A percentile compares a stretch with the other conserved stretches of the same genome.
phyloP scores from a whole-genome alignment of 805 yeast genomes.

The Tetrapisispora namnaoensis region DNA sequence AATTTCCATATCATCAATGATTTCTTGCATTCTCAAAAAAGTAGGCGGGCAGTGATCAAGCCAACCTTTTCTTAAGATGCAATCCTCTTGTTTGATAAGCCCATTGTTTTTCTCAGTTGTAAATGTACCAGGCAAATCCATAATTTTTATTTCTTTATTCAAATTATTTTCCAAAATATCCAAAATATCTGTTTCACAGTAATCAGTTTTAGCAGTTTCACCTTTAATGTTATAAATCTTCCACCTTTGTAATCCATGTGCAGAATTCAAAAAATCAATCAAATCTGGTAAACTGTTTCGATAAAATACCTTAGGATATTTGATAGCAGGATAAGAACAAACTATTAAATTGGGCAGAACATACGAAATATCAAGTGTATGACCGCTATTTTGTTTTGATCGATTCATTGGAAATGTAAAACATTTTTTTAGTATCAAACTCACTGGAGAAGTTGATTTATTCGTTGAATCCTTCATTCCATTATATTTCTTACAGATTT shows the following conservation, averaged over 20 bases:
- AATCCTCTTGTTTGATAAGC: background rate
- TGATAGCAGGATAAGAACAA: slow-evolving; percentile 62
- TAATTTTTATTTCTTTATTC: slow-evolving; percentile 4
- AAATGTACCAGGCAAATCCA: background rate
- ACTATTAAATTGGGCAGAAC: slow-evolving; percentile 58
- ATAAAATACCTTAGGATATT: slow-evolving; percentile 35
- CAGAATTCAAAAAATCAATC: slow-evolving; percentile 34
- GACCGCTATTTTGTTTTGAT: slow-evolving; percentile 22
- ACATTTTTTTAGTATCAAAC: slow-evolving; percentile 1
- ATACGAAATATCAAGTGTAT: slow-evolving; percentile 53
- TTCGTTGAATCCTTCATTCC: background rate
- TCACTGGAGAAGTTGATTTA: background rate
- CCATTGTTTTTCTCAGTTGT: background rate
- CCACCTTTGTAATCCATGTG: slow-evolving; percentile 51
- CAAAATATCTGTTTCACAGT: slow-evolving; percentile 17
- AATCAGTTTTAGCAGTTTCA: slow-evolving; percentile 39
- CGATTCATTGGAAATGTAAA: slow-evolving; percentile 14
- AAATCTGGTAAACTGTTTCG: slow-evolving; percentile 46
- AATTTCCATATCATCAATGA: slow-evolving; percentile 37
- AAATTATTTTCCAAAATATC: background rate
- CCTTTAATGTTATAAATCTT: slow-evolving; percentile 61
- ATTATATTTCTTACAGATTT: background rate
- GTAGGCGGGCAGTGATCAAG: slow-evolving; percentile 76
- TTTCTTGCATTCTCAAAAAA: slow-evolving; percentile 37
- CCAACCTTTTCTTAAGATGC: slow-evolving; percentile 37